phyloP scores from a whole-genome alignment of 495 filamentous ascomycete species.

The Baudoinia panamericana region DNA sequence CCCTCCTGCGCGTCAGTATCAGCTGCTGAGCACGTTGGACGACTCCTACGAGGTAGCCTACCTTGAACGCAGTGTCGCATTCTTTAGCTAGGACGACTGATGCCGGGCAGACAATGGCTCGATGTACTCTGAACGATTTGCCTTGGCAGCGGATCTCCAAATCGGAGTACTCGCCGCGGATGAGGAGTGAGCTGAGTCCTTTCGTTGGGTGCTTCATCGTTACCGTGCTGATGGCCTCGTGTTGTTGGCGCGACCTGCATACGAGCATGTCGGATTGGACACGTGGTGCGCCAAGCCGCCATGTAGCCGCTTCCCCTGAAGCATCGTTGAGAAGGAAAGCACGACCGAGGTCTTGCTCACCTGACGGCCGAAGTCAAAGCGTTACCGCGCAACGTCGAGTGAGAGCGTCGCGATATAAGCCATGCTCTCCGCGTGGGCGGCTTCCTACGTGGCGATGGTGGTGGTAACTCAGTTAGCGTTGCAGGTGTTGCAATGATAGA shows the following conservation, averaged over 20 bases:
- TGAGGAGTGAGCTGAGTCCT: neutral
- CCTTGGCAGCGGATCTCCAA: slow-evolving; percentile 5
- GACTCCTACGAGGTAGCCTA: slow-evolving; percentile 10
- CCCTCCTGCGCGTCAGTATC: neutral
- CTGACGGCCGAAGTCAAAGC: no score
- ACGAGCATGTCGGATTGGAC: no score
- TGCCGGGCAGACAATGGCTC: slow-evolving; percentile 4
- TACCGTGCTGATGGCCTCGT: neutral
- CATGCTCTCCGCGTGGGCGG: no score
- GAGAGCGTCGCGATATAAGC: no score
- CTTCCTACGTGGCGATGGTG: no score
- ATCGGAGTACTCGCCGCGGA: slow-evolving; percentile 21
- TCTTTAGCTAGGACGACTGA: slow-evolving; percentile 14
- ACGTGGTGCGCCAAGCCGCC: no score
- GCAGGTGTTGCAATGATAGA: no score
- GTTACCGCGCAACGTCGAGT: no score
- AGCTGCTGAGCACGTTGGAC: neutral
- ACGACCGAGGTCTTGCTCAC: neutral
- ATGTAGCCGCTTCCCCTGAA: no score
- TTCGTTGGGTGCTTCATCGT: slow-evolving; percentile 1
- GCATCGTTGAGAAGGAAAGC: neutral
- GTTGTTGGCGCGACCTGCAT: no score
- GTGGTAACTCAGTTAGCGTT: no score
- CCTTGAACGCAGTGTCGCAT: slow-evolving; percentile 27
- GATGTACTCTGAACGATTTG: slow-evolving; percentile 1